Evolutionary conservation across 345 rosid genomes (phyloP).

Genomic region (Salix koriyanagi): DNA sequence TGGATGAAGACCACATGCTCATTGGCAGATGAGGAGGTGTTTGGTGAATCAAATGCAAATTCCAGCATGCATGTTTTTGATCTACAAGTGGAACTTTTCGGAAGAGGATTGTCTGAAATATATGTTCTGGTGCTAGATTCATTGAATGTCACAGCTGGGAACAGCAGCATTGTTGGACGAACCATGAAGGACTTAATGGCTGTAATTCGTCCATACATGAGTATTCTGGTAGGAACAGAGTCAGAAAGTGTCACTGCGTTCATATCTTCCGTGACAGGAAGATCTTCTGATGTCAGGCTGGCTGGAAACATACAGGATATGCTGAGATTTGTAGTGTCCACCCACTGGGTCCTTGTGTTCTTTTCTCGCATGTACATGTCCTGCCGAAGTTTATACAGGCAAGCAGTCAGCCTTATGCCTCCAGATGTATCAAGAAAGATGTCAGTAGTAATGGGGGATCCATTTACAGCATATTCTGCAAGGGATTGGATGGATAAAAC

Average conservation of each 20-base stretch:
- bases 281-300: conserved; percentile 18
- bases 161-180: conserved; percentile 59
- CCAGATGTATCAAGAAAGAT: conserved; percentile 50
- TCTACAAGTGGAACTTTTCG: conserved; percentile 54
- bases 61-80: conserved; percentile 26
- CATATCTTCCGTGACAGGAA: conserved; percentile 49
- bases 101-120: conserved; percentile 65
- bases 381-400: conserved; percentile 64
- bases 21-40: conserved; percentile 20
- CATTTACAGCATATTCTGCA: conserved; percentile 48
- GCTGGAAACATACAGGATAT: conserved; percentile 22
- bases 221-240: conserved; percentile 45
- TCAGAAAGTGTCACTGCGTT: conserved; percentile 43
- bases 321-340: conserved; percentile 30
- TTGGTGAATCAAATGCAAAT: conserved; percentile 12
- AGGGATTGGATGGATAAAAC: conserved; percentile 59
- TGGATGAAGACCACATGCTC: conserved; percentile 55
- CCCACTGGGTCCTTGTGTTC: conserved; percentile 58
- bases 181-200: conserved; percentile 52
- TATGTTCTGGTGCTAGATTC: conserved; percentile 63
- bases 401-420: conserved; percentile 62
- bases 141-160: conserved; percentile 58
- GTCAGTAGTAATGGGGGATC: conserved; percentile 49
- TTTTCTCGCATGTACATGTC: conserved; percentile 68
- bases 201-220: conserved; percentile 50